These are phyloP conservation scores for Brassica juncea DNA, from an alignment of 345 rosid species.

Conservation along the genomic window DNA sequence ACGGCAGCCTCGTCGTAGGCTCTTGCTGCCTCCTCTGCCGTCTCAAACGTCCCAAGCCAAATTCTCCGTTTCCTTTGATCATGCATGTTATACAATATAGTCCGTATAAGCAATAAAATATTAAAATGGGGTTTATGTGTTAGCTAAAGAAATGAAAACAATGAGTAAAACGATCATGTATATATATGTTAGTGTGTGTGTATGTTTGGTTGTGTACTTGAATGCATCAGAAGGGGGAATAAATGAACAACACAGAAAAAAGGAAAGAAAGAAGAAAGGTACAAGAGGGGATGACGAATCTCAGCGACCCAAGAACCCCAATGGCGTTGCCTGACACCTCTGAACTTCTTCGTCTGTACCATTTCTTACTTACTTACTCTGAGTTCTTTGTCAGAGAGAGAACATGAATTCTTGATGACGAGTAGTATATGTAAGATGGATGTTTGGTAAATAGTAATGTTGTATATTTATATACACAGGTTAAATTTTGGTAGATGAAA, in stretches of 20 bases:
- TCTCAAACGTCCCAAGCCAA: conserved; percentile 83
- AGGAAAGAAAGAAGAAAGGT: conserved; percentile 37
- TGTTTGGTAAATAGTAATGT: conserved; percentile 40
- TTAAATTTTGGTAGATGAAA: conserved; percentile 31
- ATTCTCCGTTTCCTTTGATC: conserved; percentile 67
- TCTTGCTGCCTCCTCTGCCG: conserved; percentile 75
- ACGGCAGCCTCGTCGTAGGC: conserved; percentile 77
- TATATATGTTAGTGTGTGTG: conserved; percentile 3
- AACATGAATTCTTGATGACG: conserved; percentile 28
- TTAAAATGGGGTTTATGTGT: no score
- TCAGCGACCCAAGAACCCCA: conserved; percentile 95
- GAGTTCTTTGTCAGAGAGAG: conserved; percentile 39
- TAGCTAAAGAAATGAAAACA: no score
- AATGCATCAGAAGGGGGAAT: conserved; percentile 15
- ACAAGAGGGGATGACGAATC: conserved; percentile 87
- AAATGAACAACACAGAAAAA: conserved; percentile 25
- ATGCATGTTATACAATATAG: conserved; percentile 15
- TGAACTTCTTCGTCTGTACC: conserved; percentile 87
- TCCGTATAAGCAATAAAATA: neutral
- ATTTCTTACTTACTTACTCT: conserved; percentile 45
- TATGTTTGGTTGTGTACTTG: conserved; percentile 21
- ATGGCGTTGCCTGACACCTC: conserved; percentile 92
- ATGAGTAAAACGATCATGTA: no score
- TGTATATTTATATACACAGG: conserved; percentile 38
- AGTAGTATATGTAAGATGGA: conserved; percentile 38